phyloP scores from a whole-genome alignment of 116 monocot species.

The Iris pallida region DNA sequence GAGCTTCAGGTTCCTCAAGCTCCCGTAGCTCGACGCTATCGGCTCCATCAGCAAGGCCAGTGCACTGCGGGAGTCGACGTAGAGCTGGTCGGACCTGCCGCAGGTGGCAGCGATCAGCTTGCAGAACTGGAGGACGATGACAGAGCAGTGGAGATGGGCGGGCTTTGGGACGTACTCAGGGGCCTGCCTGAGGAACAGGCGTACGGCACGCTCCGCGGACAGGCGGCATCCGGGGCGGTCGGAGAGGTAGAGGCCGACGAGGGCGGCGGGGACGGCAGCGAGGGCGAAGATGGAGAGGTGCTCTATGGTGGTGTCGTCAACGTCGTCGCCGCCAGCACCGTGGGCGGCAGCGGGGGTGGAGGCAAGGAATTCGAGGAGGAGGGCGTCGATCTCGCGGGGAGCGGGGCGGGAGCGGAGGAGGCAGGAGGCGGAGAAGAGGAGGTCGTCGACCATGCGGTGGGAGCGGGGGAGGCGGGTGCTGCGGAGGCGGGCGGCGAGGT shows the following conservation, averaged over 20 bases:
- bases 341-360: neutral
- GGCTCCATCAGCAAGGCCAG: slow-evolving; percentile 27
- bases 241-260: slow-evolving; percentile 54
- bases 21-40: no score
- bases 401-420: neutral
- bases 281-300: slow-evolving; percentile 46
- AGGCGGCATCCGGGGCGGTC: neutral
- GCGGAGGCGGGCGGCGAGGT: slow-evolving; percentile 44
- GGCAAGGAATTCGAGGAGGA: slow-evolving; percentile 45
- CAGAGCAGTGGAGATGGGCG: slow-evolving; percentile 11
- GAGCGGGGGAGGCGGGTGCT: slow-evolving; percentile 41
- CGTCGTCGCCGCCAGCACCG: neutral
- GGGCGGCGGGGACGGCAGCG: slow-evolving; percentile 39
- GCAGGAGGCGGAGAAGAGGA: slow-evolving; percentile 15
- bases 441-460: slow-evolving; percentile 51
- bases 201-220: slow-evolving; percentile 31
- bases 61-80: slow-evolving; percentile 33
- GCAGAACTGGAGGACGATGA: slow-evolving; percentile 63
- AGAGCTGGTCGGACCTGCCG: slow-evolving; percentile 38
- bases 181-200: slow-evolving; percentile 23
- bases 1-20: no score
- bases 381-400: slow-evolving; percentile 8
- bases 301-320: neutral
- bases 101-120: slow-evolving; percentile 29
- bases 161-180: slow-evolving; percentile 8